Evolutionary conservation across 2,329 filamentous ascomycete species (phyloP).

Genomic region (Pseudocercospora eumusae): DNA sequence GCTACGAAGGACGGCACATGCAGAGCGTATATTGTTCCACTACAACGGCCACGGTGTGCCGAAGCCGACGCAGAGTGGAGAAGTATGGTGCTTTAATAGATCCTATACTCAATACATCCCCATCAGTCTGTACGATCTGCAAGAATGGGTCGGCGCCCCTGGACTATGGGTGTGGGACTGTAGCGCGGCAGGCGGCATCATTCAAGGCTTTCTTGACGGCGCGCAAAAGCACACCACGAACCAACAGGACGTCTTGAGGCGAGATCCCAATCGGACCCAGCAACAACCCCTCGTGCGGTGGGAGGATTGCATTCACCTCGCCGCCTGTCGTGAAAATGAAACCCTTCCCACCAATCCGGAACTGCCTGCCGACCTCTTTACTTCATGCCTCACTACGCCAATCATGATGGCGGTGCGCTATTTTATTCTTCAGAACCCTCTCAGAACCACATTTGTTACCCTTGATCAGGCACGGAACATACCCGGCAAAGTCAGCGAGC

Average conservation of each 20-base stretch:
- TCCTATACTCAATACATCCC: constrained; percentile 99
- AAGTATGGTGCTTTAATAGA: constrained; percentile 99
- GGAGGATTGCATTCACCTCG: constrained; percentile 86
- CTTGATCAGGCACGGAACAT: constrained; percentile 85
- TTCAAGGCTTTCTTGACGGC: constrained; percentile 91
- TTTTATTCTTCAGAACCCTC: constrained; percentile 89
- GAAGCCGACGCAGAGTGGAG: constrained; percentile 89
- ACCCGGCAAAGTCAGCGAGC: constrained; percentile 86
- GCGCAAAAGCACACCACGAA: constrained; percentile 93
- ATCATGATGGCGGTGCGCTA: constrained; percentile 97
- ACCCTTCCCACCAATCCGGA: constrained; percentile 92
- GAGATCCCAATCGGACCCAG: constrained; percentile 60
- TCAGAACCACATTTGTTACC: constrained; percentile 60
- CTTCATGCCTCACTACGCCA: constrained; percentile 90
- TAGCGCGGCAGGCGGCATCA: constrained; percentile 92
- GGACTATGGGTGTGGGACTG: constrained; percentile 98
- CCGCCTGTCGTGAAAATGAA: constrained; percentile 86
- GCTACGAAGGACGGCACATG: constrained; percentile 86
- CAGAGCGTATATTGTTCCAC: constrained; percentile 94
- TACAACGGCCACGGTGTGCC: constrained; percentile 98
- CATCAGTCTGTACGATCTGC: constrained; percentile 89
- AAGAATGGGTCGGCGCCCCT: constrained; percentile 92
- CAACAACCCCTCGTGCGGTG: constrained; percentile 57
- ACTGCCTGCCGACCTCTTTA: constrained; percentile 92
- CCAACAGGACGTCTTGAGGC: constrained; percentile 71